Evolutionary conservation across 331 rosid species (phyloP), one percentile per base, ranked within the genome.

Genomic region (Dryas integrifolia): DNA sequence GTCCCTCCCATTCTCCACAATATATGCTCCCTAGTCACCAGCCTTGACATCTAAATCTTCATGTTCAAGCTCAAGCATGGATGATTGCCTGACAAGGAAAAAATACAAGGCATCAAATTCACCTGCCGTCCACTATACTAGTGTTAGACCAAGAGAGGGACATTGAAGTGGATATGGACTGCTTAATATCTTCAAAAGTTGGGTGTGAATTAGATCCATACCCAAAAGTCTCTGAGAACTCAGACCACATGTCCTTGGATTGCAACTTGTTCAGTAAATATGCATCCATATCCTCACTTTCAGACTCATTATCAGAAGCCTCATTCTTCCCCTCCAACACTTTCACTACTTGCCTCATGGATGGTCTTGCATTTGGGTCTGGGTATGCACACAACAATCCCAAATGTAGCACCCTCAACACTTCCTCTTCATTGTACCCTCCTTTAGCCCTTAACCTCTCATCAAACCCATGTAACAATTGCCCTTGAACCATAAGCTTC

Each of bases 371-470:
- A 48, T 72, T 86, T 60, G 92, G 91, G 5, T 93, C 86, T 13
- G 88, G 88, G 24, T 90, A 84, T 0, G 86, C 91, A 76, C 97
- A 91, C 77, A 89, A 66, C 87, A 89, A 71, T 4, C 97, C 98
- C 87, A 93, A 82, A 12, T 87, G 84, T 5, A 93, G 44, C n/a
- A 88, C 82, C 35, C 80, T 83, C 80, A 83, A 91, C 9, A 86
- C 73, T 74, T 87, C 88, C 58, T 86, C 89, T 72, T 59, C 79
- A 48, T 35, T 75, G 61, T 75, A 78, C 30, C 68, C 91, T 4
- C 84, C 88, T 69, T 61, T 72, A 8, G 44, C 68, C 79, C 77
- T 84, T 38, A 93, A 0, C 49, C 88, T 82, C 58, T 82, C 85
- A 77, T 93, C 98, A 72, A 93, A 58, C 11, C 84, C 96, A 70